These are phyloP conservation scores for Teunomyces aglyptinius DNA, from an alignment of 805 yeast species.

Conservation along the genomic window DNA sequence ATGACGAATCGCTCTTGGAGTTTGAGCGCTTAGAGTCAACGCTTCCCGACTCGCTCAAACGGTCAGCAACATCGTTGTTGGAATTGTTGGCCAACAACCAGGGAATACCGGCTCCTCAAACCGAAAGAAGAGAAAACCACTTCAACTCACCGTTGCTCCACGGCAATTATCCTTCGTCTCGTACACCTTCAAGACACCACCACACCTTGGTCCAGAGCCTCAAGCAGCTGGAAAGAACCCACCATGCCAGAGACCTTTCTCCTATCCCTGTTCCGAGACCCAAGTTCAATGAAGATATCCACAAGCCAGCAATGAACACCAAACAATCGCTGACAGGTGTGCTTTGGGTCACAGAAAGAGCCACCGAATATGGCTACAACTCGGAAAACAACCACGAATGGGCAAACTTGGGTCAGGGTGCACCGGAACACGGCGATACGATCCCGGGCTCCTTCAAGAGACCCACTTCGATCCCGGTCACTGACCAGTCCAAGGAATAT, in stretches of 20 bases:
- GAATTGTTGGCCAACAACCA: slow-evolving; percentile 23
- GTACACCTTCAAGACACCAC: slow-evolving; percentile 21
- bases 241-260: slow-evolving; percentile 39
- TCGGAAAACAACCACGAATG: slow-evolving; percentile 40
- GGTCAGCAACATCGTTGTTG: slow-evolving; percentile 38
- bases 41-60: slow-evolving; percentile 37
- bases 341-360: slow-evolving; percentile 63
- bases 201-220: slow-evolving; percentile 27
- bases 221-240: slow-evolving; percentile 18
- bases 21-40: slow-evolving; percentile 44
- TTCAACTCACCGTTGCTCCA: slow-evolving; percentile 10
- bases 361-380: slow-evolving; percentile 53
- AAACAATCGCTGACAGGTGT: slow-evolving; percentile 62
- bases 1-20: slow-evolving; percentile 30
- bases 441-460: slow-evolving; percentile 57
- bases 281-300: slow-evolving; percentile 39
- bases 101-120: slow-evolving; percentile 1
- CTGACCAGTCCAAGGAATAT: slow-evolving; percentile 51
- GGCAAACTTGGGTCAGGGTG: slow-evolving; percentile 66
- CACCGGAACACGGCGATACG: slow-evolving; percentile 61
- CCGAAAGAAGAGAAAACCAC: slow-evolving; percentile 12
- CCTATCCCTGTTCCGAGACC: slow-evolving; percentile 55
- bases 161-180: slow-evolving; percentile 19
- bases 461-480: slow-evolving; percentile 47
- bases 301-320: slow-evolving; percentile 58